phyloP scores from a whole-genome alignment of 257 asterid species.

The Salvia splendens region DNA sequence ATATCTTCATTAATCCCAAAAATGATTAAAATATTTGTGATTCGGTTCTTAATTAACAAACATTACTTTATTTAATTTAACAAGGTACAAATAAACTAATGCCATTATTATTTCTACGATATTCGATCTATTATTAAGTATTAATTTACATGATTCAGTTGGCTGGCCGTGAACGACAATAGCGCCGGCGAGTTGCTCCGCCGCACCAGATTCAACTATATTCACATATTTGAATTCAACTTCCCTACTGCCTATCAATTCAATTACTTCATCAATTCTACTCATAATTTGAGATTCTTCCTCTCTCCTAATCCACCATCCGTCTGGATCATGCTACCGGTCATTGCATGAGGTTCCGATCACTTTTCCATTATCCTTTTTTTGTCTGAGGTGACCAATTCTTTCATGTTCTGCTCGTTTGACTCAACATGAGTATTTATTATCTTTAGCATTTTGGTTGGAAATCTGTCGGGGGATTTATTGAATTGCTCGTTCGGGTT shows the following conservation, averaged over 20 bases:
- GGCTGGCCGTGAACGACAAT: constrained; percentile 38
- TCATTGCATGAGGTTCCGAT: constrained; percentile 28
- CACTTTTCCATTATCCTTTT: constrained; percentile 31
- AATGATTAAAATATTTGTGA: too few species aligned
- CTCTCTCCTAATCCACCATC: constrained; percentile 8
- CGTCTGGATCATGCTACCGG: constrained; percentile 11
- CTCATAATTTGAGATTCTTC: constrained; percentile 18
- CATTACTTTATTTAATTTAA: too few species aligned
- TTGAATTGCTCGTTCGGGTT: constrained; percentile 26
- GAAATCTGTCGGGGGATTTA: constrained; percentile 29
- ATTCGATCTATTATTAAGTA: too few species aligned
- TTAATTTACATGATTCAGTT: background rate
- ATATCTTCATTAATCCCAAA: too few species aligned
- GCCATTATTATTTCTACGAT: too few species aligned
- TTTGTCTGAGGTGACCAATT: constrained; percentile 36
- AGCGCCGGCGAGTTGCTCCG: constrained; percentile 39
- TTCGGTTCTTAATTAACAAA: too few species aligned
- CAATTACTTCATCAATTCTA: constrained; percentile 13
- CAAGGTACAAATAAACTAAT: too few species aligned
- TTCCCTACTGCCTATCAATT: constrained; percentile 18
- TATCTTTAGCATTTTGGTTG: constrained; percentile 29
- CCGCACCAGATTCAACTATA: constrained; percentile 20
- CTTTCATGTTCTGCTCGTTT: constrained; percentile 23
- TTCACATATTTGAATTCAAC: constrained; percentile 25
- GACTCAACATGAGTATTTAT: constrained; percentile 23